phyloP scores from a whole-genome alignment of 495 filamentous ascomycete species.

The Podospora tetraspora region DNA sequence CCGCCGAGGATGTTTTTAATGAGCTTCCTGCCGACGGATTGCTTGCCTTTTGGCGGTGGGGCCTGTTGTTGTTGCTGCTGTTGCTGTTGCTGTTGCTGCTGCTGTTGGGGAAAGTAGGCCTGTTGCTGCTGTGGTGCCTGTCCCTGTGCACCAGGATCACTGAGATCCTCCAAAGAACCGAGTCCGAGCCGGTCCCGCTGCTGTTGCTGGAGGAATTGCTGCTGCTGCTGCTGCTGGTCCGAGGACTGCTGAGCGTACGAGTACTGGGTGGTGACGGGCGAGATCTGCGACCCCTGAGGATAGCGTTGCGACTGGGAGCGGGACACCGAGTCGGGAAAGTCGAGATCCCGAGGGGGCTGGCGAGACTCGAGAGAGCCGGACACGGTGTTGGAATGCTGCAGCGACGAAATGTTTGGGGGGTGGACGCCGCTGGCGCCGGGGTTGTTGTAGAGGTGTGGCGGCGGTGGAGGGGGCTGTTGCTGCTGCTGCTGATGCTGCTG shows the following conservation, averaged over 20 bases:
- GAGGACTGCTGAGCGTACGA: conserved; percentile 26
- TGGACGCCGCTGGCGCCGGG: conserved; percentile 16
- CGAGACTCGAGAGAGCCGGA: conserved; percentile 26
- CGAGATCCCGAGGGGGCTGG: conserved; percentile 20
- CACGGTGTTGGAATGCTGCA: conserved; percentile 36
- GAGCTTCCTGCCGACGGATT: conserved; percentile 38
- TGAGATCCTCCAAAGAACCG: conserved; percentile 2
- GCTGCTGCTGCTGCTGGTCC: conserved; percentile 24
- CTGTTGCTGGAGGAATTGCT: conserved; percentile 24
- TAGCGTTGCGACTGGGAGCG: conserved; percentile 35
- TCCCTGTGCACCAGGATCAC: conserved; percentile 15
- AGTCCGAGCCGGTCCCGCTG: conserved; percentile 12
- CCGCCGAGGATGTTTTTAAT: conserved; percentile 44
- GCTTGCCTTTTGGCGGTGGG: conserved; percentile 30
- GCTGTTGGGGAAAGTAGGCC: conserved; percentile 21
- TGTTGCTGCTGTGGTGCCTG: conserved; percentile 24
- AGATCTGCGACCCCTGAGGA: conserved; percentile 21
- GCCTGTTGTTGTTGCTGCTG: conserved; percentile 20
- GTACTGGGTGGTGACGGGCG: conserved; percentile 27
- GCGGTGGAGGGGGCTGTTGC: conserved; percentile 25
- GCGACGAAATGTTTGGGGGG: conserved; percentile 19
- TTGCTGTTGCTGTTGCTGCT: conserved; percentile 5
- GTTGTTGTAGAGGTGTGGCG: conserved; percentile 31
- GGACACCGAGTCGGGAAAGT: conserved; percentile 30
- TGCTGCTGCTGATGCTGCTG: conserved; percentile 26